A percentile compares a stretch with the other conserved stretches of the same genome.
Conservation (phyloP, 2,329 filamentous ascomycete species). For the Fonsecaea nubica region DNA sequence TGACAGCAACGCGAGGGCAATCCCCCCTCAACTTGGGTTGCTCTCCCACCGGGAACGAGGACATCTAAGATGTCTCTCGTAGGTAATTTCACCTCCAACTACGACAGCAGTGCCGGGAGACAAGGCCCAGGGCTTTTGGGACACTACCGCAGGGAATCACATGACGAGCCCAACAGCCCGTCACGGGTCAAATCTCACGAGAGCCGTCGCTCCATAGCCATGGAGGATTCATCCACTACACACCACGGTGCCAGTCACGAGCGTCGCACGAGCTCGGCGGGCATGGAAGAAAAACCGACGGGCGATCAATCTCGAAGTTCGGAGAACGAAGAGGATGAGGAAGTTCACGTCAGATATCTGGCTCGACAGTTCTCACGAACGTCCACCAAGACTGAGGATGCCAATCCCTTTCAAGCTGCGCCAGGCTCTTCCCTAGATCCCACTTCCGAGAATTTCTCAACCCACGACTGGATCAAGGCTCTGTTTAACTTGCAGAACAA, state of each 20-base stretch:
- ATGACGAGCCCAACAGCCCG: constrained; percentile 11
- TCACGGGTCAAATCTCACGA: background rate
- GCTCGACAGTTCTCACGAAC: constrained; percentile 37
- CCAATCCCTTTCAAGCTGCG: constrained; percentile 39
- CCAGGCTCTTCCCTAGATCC: constrained; percentile 52
- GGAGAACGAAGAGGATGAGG: constrained; percentile 29
- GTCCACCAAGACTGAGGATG: constrained; percentile 26
- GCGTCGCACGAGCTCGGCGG: background rate
- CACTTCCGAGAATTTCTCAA: constrained; percentile 51
- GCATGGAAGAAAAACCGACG: background rate
- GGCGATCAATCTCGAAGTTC: constrained; percentile 26
- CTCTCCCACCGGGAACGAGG: background rate
- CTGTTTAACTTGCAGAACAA: constrained; percentile 51
- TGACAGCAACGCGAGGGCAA: background rate
- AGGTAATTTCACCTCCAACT: constrained; percentile 30
- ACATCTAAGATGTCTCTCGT: constrained; percentile 30
- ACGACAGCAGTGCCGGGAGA: constrained; percentile 22
- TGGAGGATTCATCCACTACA: background rate
- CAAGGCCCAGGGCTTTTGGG: constrained; percentile 16
- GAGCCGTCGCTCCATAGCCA: background rate
- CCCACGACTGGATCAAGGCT: constrained; percentile 56
- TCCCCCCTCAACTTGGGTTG: background rate
- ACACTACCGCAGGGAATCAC: constrained; percentile 11
- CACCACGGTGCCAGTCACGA: background rate
- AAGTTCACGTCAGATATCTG: constrained; percentile 32